Base-by-base conservation (phyloP, 345 rosid genomes). In the Populus tremula region DNA sequence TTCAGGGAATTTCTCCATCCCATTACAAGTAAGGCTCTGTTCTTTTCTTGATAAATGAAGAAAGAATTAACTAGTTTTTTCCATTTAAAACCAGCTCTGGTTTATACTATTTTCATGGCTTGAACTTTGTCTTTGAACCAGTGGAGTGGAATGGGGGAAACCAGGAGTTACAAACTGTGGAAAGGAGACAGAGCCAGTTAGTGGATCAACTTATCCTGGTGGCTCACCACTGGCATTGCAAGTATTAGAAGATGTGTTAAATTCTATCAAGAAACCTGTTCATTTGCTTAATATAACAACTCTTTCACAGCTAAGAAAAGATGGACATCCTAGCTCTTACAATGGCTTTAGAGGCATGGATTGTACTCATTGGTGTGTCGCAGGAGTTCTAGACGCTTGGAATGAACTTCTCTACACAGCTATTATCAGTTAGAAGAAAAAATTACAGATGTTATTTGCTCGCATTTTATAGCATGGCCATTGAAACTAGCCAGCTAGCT, bases 1-100 rank as follows among this genome's bases (percentile, higher is more conserved):
- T 91, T 73, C 97, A 94, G 81, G 96, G 97, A 76, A 83, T 91
- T 69, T 91, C 97, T 21, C 97, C 98, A 3, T 85, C 92, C 21
- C 96, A 91, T 77, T 88, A 90, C 92, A 88, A 87, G 96, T 90
- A 70, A 85, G 88, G 75, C 49, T 53, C 35, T 23, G 47, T 25
- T 5, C 61, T 20, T 20, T 23, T 45, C 65, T 33, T 41, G 25
- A 53, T 20, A 2, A 53, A 6, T 0, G 59, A 6, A 18, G 20
- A 6, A 18, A 53, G 59, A 18, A 53, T 20, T 43, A 11, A 18
- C 20, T 20, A 23, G 5, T 45, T 27, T 10, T 16, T 8, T 14
- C 23, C 14, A 74, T 8, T 41, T n/a, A 5, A 74, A 17, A 25
- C 14, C 14, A 38, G 27, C 0, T 17, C 23, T 23, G 49, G 1